phyloP scores from a whole-genome alignment of 164 flowering plant genomes.

The Vitis rupestris region DNA sequence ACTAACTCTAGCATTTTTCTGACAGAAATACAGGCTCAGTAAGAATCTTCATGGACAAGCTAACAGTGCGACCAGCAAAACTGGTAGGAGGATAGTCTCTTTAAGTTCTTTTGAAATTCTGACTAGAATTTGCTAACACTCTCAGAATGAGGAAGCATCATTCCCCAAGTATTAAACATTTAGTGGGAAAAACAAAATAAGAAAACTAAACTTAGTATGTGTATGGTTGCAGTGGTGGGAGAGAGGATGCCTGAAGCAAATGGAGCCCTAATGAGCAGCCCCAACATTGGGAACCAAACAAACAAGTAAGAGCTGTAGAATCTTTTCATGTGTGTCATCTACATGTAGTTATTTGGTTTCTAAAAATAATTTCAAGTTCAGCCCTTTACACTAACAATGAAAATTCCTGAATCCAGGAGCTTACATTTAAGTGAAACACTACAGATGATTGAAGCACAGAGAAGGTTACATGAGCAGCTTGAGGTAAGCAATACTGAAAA shows the following conservation, averaged over 20 bases:
- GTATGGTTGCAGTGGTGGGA: constrained; percentile 32
- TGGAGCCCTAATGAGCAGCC: constrained; percentile 39
- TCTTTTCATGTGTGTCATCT: not conserved
- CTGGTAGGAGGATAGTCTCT: constrained; percentile 41
- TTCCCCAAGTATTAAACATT: not conserved
- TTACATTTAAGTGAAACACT: constrained; percentile 76
- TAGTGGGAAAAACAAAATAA: not conserved
- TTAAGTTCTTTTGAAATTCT: not conserved
- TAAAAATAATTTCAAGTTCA: too few species aligned
- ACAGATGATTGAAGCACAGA: constrained; percentile 93
- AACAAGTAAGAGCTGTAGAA: constrained; percentile 49
- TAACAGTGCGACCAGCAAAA: constrained; percentile 44
- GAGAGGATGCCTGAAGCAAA: constrained; percentile 55
- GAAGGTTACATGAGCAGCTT: constrained; percentile 89
- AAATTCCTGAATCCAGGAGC: constrained; percentile 38
- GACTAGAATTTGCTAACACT: not conserved
- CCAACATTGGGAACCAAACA: constrained; percentile 49
- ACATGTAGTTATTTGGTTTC: not conserved
- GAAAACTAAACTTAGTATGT: constrained; percentile 12
- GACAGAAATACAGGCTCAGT: constrained; percentile 89
- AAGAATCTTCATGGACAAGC: constrained; percentile 79
- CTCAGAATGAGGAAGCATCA: not conserved
- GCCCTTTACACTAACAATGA: constrained; percentile 15
- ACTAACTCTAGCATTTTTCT: constrained; percentile 20
- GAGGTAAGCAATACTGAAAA: constrained; percentile 52